Evolutionary conservation across 2,329 filamentous ascomycete genomes (phyloP).

Genomic region (Lasiodiplodia theobromae): DNA sequence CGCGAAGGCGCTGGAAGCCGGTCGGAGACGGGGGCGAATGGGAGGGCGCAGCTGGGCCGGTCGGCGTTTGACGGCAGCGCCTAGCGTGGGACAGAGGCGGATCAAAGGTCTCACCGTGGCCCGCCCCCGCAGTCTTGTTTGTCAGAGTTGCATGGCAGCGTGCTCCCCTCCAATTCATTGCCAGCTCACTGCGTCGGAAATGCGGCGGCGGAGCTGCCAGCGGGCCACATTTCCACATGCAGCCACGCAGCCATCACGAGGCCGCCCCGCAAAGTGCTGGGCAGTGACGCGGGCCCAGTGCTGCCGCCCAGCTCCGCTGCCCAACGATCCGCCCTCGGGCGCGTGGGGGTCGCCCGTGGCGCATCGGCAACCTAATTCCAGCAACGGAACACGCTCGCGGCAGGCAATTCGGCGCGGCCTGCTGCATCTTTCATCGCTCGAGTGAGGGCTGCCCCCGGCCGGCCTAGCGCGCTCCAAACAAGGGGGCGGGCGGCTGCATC

Average conservation of each 20-base stretch:
- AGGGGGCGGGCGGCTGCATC: conserved; percentile 16
- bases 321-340: conserved; percentile 14
- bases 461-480: conserved; percentile 9
- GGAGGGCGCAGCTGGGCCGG: conserved; percentile 25
- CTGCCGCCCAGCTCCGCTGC: neutral
- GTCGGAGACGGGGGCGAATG: conserved; percentile 22
- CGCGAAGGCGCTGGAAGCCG: conserved; percentile 23
- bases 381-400: conserved; percentile 12
- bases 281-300: conserved; percentile 20
- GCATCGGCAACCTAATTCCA: conserved; percentile 29
- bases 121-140: conserved; percentile 26
- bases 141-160: conserved; percentile 24
- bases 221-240: conserved; percentile 21
- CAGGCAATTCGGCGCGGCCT: conserved; percentile 22
- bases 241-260: conserved; percentile 15
- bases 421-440: neutral
- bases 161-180: neutral
- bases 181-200: conserved; percentile 24
- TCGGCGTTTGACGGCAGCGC: conserved; percentile 34
- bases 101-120: conserved; percentile 34
- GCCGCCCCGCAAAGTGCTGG: neutral
- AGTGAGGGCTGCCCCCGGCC: conserved; percentile 9
- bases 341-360: conserved; percentile 23
- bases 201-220: conserved; percentile 1
- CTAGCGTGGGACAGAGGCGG: conserved; percentile 38